Base-by-base conservation (phyloP, 805 yeast genomes). In the Wickerhamomyces bovis region DNA sequence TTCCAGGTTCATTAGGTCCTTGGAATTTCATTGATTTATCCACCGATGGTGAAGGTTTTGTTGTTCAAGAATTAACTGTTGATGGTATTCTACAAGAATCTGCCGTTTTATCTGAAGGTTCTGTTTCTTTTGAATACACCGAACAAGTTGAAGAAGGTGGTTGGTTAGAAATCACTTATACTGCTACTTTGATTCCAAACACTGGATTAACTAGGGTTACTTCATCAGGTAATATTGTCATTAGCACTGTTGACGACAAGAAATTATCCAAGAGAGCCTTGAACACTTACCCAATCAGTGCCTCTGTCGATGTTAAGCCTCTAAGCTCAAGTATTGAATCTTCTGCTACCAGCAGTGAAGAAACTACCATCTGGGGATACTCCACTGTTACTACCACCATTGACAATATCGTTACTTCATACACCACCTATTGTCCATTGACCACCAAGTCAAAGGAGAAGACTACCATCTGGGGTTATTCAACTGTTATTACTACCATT, bases 211-310 rank as follows among this genome's bases (percentile, higher is more conserved):
- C 39, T 3, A 21, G 13, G 12, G 25, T 30, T 25, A 31, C 44
- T 13, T 31, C 33, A 15, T 12, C 25, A 13, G 44, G 44, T 31
- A 19, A 10, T 19, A 20, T 41, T n/a, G 11, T 28, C n/a, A 31
- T 41, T 20, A 30, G 22, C 19, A 41, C 44, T 31, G 30, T 26
- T 6, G 42, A 43, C 16, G 18, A 16, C 4, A 36, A 33, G 39
- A 41, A 38, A 41, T 10, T 49, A 19, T 13, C 42, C 23, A 50
- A 47, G 51, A 50, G 53, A 45, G 53, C 48, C 15, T 15, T 40
- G 13, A 10, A n/a, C 5, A 31, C 44, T n/a, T 47, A 16, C n/a
- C 44, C 43, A 9, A 23, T 50, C 28, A 18, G 47, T 10, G 38
- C 43, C 46, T 47, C 53, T 19, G 41, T 47, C 18, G 22, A 26